Conservation (phyloP, 805 yeast genomes). For the Candida tallmaniae region DNA sequence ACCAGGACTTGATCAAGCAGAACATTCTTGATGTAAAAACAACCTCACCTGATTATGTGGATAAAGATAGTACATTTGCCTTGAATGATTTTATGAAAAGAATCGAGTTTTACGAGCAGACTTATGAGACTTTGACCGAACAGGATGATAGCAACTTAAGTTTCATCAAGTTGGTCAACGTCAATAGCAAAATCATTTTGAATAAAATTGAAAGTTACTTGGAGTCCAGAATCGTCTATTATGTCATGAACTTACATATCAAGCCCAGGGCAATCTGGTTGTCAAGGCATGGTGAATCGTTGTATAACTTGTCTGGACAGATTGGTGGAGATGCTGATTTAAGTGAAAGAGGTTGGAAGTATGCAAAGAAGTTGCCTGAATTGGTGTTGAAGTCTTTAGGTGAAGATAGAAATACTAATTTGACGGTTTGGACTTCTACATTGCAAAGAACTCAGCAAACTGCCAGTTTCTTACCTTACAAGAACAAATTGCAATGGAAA, state of each 20-base stretch:
- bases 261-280: slow-evolving; percentile 91
- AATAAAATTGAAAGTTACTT: slow-evolving; percentile 84
- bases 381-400: slow-evolving; percentile 65
- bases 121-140: slow-evolving; percentile 71
- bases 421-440: slow-evolving; percentile 96
- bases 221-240: slow-evolving; percentile 90
- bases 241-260: slow-evolving; percentile 91
- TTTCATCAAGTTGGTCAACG: slow-evolving; percentile 82
- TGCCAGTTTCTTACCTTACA: slow-evolving; percentile 74
- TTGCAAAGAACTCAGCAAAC: slow-evolving; percentile 90
- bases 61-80: slow-evolving; percentile 67
- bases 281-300: slow-evolving; percentile 93
- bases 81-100: slow-evolving; percentile 66
- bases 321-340: slow-evolving; percentile 93
- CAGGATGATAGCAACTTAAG: slow-evolving; percentile 60
- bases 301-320: slow-evolving; percentile 87
- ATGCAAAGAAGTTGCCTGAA: slow-evolving; percentile 77
- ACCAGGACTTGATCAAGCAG: slow-evolving; percentile 67
- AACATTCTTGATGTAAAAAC: slow-evolving; percentile 85
- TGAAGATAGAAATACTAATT: slow-evolving; percentile 43
- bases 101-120: slow-evolving; percentile 67
- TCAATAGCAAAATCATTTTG: slow-evolving; percentile 81
- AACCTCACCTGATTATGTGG: slow-evolving; percentile 76
- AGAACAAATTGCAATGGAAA: slow-evolving; percentile 82
- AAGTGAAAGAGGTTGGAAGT: slow-evolving; percentile 77